Evolutionary conservation across 257 asterid genomes (phyloP).

Genomic region (Leonotis leonurus): DNA sequence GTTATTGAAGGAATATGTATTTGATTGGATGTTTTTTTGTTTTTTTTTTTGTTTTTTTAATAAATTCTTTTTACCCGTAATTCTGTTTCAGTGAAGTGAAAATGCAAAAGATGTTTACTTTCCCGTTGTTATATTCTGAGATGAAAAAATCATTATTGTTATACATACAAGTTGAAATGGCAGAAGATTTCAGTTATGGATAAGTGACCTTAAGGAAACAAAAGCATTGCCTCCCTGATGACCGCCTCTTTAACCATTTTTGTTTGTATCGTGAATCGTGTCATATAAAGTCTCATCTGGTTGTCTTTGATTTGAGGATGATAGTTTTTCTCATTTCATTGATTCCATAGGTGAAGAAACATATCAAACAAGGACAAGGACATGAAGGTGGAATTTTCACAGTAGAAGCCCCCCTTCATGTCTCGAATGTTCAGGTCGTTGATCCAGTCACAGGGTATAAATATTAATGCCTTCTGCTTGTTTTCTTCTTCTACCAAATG

Average conservation of each 20-base stretch:
- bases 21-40: background rate
- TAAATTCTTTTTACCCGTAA: background rate
- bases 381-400: constrained; percentile 96
- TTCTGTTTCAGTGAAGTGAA: background rate
- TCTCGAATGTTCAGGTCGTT: constrained; percentile 80
- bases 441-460: constrained; percentile 91
- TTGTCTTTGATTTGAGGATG: background rate
- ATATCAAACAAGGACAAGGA: constrained; percentile 96
- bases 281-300: background rate
- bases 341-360: constrained; percentile 70
- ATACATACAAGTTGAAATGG: background rate
- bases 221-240: background rate
- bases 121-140: background rate
- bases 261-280: background rate
- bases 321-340: background rate
- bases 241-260: background rate
- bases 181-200: background rate
- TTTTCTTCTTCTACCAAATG: background rate
- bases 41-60: background rate
- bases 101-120: background rate
- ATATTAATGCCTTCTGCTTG: background rate
- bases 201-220: background rate
- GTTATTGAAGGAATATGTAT: background rate
- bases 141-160: background rate
- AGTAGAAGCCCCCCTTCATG: constrained; percentile 95